Conservation (phyloP, 768 basidiomycete species). For the Tephrocybe sp. region DNA sequence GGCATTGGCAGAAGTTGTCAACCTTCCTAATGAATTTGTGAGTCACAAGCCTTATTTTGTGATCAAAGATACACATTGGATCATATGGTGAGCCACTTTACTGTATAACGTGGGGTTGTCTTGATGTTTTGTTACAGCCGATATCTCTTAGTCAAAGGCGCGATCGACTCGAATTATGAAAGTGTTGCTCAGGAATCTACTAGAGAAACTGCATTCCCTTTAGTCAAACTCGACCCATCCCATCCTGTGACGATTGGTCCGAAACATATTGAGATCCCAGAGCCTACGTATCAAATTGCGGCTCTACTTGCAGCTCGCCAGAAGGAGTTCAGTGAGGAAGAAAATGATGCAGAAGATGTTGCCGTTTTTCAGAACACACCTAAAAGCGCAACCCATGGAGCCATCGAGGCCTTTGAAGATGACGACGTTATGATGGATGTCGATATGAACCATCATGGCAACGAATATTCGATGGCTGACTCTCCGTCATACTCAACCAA, state of each 20-base stretch:
- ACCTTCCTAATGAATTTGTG: constrained; percentile 57
- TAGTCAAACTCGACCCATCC: constrained; percentile 47
- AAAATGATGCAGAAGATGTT: constrained; percentile 51
- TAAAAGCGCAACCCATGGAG: constrained; percentile 12
- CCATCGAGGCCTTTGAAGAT: constrained; percentile 31
- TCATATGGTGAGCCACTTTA: constrained; percentile 55
- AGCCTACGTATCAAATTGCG: constrained; percentile 55
- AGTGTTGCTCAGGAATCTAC: constrained; percentile 2
- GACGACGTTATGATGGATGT: constrained; percentile 49
- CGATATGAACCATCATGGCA: constrained; percentile 28
- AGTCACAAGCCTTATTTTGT: constrained; percentile 54
- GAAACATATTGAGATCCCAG: constrained; percentile 50
- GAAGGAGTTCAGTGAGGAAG: constrained; percentile 40
- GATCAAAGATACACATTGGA: constrained; percentile 66
- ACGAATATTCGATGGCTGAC: constrained; percentile 24
- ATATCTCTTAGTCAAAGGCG: constrained; percentile 57
- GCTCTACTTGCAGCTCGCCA: constrained; percentile 42
- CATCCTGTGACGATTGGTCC: constrained; percentile 5
- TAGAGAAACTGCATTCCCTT: constrained; percentile 28
- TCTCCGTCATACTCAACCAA: no score
- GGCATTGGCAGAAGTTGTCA: constrained; percentile 68
- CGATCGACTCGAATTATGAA: constrained; percentile 7
- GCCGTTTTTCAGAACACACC: constrained; percentile 15
- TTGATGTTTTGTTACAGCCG: constrained; percentile 37
- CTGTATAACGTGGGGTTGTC: not conserved